Conservation (phyloP, 2,329 filamentous ascomycete species). For the Penicillium olsonii region DNA sequence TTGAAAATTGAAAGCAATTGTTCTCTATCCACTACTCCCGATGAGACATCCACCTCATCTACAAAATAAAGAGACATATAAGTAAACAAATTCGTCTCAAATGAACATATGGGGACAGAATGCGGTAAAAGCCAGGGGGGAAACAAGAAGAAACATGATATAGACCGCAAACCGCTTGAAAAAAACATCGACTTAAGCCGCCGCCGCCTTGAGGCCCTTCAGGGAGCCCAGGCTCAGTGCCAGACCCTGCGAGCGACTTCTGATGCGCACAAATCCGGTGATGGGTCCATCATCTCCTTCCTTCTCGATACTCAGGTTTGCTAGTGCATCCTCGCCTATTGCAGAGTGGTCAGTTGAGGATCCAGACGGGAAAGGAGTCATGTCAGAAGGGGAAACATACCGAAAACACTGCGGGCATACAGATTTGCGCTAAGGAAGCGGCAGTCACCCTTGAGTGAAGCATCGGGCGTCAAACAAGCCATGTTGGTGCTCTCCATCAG, state of each 20-base stretch:
- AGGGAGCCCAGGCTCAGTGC: slow-evolving; percentile 90
- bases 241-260: slow-evolving; percentile 92
- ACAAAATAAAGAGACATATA: slow-evolving; percentile 24
- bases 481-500: slow-evolving; percentile 99
- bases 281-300: slow-evolving; percentile 93
- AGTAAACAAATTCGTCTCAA: slow-evolving; percentile 35
- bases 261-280: slow-evolving; percentile 95
- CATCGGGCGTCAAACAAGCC: slow-evolving; percentile 95
- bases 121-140: slow-evolving; percentile 21
- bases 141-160: slow-evolving; percentile 28
- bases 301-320: slow-evolving; percentile 97
- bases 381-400: slow-evolving; percentile 58
- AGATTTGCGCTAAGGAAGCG: slow-evolving; percentile 97
- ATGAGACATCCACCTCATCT: slow-evolving; percentile 23
- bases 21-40: slow-evolving; percentile 27
- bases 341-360: slow-evolving; percentile 24
- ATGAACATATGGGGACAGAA: slow-evolving; percentile 17
- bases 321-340: slow-evolving; percentile 92
- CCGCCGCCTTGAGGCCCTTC: slow-evolving; percentile 82
- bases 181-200: slow-evolving; percentile 38
- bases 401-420: slow-evolving; percentile 95
- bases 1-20: slow-evolving; percentile 18
- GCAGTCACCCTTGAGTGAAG: slow-evolving; percentile 94
- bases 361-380: not conserved
- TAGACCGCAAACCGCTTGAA: slow-evolving; percentile 33